phyloP scores from a whole-genome alignment of 495 filamentous ascomycete genomes.

The Penicillium canariense region DNA sequence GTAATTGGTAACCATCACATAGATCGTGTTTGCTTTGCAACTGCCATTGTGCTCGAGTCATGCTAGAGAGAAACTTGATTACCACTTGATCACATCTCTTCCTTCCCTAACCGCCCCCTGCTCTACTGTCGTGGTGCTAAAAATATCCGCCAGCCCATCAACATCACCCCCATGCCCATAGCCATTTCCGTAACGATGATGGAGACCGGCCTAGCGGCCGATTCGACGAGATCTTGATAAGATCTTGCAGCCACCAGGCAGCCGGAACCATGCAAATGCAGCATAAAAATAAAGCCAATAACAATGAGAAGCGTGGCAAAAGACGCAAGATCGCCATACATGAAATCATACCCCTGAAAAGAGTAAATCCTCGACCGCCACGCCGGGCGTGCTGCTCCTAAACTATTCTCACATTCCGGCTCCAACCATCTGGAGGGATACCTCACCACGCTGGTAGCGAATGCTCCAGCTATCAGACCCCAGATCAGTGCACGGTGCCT shows the following conservation, averaged over 20 bases:
- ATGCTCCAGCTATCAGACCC: slow-evolving; percentile 23
- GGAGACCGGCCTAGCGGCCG: neutral
- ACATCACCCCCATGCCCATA: neutral
- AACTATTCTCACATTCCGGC: neutral
- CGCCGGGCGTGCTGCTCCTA: neutral
- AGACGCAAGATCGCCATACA: neutral
- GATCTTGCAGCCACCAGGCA: neutral
- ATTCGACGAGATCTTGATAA: neutral
- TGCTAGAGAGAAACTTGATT: neutral
- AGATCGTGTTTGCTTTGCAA: neutral
- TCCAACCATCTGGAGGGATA: slow-evolving; percentile 9
- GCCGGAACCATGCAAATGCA: neutral
- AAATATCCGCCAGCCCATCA: slow-evolving; percentile 2
- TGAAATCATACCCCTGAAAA: neutral
- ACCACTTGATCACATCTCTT: neutral
- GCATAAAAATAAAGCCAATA: neutral
- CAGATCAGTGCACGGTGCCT: slow-evolving; percentile 22
- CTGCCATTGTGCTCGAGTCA: neutral
- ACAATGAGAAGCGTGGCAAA: neutral
- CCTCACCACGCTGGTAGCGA: slow-evolving; percentile 34
- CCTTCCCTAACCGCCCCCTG: neutral
- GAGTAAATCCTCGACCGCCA: neutral
- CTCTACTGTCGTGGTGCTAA: neutral
- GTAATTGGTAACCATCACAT: neutral
- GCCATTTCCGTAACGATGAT: neutral